phyloP scores from a whole-genome alignment of 176 grass and related monocot genomes.

The Triticum aestivum region DNA sequence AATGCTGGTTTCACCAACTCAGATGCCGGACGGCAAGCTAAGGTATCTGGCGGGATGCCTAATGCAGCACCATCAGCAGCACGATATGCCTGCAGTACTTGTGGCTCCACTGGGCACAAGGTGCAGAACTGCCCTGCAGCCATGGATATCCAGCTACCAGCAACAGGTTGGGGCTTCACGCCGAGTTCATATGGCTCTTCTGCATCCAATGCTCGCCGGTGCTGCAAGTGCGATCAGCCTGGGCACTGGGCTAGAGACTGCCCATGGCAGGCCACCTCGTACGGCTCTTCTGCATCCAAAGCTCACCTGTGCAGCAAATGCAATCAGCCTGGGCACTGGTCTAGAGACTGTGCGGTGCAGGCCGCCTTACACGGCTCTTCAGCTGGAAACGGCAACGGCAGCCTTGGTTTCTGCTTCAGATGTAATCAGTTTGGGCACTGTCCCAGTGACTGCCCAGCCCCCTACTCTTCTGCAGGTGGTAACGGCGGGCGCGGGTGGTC shows the following conservation, averaged over 20 bases:
- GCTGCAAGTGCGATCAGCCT: constrained; percentile 54
- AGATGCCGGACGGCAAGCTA: neutral
- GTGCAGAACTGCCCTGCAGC: constrained; percentile 44
- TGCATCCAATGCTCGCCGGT: neutral
- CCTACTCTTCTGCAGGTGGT: neutral
- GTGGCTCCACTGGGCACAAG: constrained; percentile 42
- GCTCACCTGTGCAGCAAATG: constrained; percentile 47
- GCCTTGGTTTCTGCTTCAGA: neutral
- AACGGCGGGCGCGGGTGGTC: too few relatives aligned
- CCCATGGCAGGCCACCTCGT: constrained; percentile 2
- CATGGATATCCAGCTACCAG: constrained; percentile 31
- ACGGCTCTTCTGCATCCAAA: neutral
- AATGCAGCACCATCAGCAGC: neutral
- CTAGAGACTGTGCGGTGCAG: constrained; percentile 38
- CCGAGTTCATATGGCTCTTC: constrained; percentile 11
- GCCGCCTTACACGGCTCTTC: neutral
- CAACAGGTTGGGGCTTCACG: constrained; percentile 16
- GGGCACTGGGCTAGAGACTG: constrained; percentile 55
- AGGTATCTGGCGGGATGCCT: neutral
- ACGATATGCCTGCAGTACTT: constrained; percentile 29
- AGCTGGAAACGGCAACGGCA: neutral
- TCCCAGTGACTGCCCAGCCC: neutral
- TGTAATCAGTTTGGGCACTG: neutral
- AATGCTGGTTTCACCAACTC: constrained; percentile 5
- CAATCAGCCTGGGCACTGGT: constrained; percentile 53